Evolutionary conservation across 2,329 filamentous ascomycete genomes (phyloP).

Genomic region (Cladosporium oxysporum): DNA sequence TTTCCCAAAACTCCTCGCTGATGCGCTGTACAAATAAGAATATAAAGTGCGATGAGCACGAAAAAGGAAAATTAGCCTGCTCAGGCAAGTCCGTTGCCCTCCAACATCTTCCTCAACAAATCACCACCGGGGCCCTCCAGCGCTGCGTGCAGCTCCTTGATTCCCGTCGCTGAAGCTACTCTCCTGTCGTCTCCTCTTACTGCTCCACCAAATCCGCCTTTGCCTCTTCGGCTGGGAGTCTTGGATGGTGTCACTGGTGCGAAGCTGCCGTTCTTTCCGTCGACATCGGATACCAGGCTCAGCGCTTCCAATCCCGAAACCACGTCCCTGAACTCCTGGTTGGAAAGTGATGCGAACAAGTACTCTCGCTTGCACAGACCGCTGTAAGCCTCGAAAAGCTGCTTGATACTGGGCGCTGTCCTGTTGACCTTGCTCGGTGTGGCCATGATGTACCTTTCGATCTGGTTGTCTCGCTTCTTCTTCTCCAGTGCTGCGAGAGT

Average conservation of each 20-base stretch:
- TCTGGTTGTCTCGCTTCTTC: constrained; percentile 56
- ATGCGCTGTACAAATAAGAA: neutral
- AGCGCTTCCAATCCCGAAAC: constrained; percentile 85
- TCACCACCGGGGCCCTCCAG: constrained; percentile 40
- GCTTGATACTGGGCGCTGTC: constrained; percentile 75
- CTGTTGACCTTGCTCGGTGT: constrained; percentile 46
- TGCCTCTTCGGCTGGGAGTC: constrained; percentile 69
- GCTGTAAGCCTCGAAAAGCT: constrained; percentile 80
- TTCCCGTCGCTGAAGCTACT: constrained; percentile 38
- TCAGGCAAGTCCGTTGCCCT: constrained; percentile 30
- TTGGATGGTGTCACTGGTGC: constrained; percentile 63
- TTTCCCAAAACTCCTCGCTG: constrained; percentile 15
- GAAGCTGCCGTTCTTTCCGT: constrained; percentile 72
- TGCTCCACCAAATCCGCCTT: constrained; percentile 46
- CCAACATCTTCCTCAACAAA: constrained; percentile 40
- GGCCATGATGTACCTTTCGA: constrained; percentile 34
- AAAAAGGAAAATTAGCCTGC: neutral
- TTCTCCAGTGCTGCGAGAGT: constrained; percentile 85
- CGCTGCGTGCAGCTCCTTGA: constrained; percentile 37
- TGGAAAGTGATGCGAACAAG: constrained; percentile 84
- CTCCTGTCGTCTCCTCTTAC: constrained; percentile 62
- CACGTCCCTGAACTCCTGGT: constrained; percentile 92
- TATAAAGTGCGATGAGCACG: neutral
- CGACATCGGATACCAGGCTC: constrained; percentile 70
- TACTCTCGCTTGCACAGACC: constrained; percentile 81